These are phyloP conservation scores for Torulaspora maleeae DNA, from an alignment of 805 yeast species.

Conservation along the genomic window DNA sequence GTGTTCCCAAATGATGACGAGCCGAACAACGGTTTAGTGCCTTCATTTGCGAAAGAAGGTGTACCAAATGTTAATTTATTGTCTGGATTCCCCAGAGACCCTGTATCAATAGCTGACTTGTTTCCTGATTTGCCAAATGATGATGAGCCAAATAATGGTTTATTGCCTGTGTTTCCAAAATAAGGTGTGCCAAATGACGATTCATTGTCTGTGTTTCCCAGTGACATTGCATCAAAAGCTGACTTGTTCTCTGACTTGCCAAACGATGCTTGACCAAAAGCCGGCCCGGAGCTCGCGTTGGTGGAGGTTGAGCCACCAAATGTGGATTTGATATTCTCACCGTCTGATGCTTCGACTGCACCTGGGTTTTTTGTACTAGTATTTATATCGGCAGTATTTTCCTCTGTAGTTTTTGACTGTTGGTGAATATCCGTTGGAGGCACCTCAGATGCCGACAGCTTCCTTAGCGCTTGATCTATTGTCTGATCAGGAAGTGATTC, in stretches of 20 bases:
- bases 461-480: too few relatives aligned
- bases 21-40: constrained; percentile 5
- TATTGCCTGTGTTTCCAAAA: background rate
- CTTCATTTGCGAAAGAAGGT: constrained; percentile 12
- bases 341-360: background rate
- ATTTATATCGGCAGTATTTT: background rate
- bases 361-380: background rate
- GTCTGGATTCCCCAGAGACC: too few relatives aligned
- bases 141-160: background rate
- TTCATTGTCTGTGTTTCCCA: background rate
- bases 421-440: background rate
- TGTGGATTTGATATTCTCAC: background rate
- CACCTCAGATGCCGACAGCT: too few relatives aligned
- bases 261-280: constrained; percentile 16
- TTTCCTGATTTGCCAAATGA: background rate
- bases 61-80: too few relatives aligned
- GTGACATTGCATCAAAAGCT: constrained; percentile 5
- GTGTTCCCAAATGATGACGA: background rate
- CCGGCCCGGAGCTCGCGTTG: background rate
- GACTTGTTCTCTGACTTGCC: constrained; percentile 5
- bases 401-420: background rate
- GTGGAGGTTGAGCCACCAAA: constrained; percentile 9
- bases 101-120: background rate
- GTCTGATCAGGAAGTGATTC: background rate
- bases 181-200: constrained; percentile 27